These are phyloP conservation scores for Linderina pennispora DNA, from an alignment of 192 early-diverging fungal species.

Conservation along the genomic window DNA sequence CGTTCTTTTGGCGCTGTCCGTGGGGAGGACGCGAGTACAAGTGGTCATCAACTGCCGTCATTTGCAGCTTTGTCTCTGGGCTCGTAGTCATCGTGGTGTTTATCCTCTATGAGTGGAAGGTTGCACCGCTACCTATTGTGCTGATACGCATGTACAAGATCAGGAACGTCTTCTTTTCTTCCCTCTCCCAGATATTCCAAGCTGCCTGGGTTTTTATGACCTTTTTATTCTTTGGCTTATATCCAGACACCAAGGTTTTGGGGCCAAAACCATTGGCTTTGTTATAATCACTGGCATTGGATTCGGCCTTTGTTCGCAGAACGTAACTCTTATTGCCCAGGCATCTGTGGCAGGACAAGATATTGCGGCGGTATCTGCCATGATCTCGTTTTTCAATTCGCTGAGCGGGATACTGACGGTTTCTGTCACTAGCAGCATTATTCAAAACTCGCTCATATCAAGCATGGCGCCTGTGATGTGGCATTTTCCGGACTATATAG, in stretches of 20 bases:
- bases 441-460: too few relatives aligned
- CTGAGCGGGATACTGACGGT: too few relatives aligned
- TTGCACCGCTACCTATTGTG: slow-evolving; percentile 48
- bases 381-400: neutral
- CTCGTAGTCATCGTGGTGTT: slow-evolving; percentile 29
- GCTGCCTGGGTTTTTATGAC: neutral
- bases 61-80: slow-evolving; percentile 13
- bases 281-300: neutral
- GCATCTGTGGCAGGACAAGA: neutral
- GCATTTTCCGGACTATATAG: too few relatives aligned
- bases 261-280: too few relatives aligned
- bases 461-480: too few relatives aligned
- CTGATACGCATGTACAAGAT: slow-evolving; percentile 45
- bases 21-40: slow-evolving; percentile 55
- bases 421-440: too few relatives aligned
- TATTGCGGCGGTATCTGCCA: neutral
- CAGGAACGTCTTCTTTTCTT: slow-evolving; percentile 7
- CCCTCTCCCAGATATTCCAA: neutral
- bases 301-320: neutral
- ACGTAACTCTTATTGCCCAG: neutral
- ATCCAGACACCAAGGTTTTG: too few relatives aligned
- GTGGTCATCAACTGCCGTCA: slow-evolving; percentile 35
- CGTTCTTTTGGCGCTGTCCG: slow-evolving; percentile 57
- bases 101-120: slow-evolving; percentile 47
- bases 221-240: too few relatives aligned